Conservation (phyloP, 345 rosid species). For the Eucalyptus paniculata region DNA sequence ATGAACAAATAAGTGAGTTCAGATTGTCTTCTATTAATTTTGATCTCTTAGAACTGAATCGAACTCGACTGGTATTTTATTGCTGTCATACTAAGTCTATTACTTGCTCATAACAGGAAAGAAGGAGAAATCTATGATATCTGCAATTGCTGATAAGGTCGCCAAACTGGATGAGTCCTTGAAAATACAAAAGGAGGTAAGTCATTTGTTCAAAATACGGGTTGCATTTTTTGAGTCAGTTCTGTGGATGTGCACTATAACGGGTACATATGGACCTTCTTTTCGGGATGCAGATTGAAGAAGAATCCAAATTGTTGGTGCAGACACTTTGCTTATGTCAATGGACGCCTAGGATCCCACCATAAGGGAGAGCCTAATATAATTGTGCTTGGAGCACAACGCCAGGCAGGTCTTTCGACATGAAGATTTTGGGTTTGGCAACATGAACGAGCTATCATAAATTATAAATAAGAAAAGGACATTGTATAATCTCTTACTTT, state of each 20-base stretch:
- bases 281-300: background rate
- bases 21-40: background rate
- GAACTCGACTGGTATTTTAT: background rate
- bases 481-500: background rate
- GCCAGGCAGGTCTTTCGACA: background rate
- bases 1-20: background rate
- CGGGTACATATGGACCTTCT: background rate
- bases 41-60: background rate
- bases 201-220: background rate
- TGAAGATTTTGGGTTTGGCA: background rate
- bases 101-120: background rate
- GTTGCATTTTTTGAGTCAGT: background rate
- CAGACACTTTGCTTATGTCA: background rate
- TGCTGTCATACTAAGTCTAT: background rate
- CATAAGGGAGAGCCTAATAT: background rate
- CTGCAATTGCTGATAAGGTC: background rate
- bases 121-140: background rate
- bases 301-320: accelerated
- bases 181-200: background rate
- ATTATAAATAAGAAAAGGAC: background rate
- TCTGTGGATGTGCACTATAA: background rate
- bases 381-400: background rate
- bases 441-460: background rate
- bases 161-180: background rate
- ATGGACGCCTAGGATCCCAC: background rate